Conservation (phyloP, 768 basidiomycete species). For the Filobasidium floriforme region DNA sequence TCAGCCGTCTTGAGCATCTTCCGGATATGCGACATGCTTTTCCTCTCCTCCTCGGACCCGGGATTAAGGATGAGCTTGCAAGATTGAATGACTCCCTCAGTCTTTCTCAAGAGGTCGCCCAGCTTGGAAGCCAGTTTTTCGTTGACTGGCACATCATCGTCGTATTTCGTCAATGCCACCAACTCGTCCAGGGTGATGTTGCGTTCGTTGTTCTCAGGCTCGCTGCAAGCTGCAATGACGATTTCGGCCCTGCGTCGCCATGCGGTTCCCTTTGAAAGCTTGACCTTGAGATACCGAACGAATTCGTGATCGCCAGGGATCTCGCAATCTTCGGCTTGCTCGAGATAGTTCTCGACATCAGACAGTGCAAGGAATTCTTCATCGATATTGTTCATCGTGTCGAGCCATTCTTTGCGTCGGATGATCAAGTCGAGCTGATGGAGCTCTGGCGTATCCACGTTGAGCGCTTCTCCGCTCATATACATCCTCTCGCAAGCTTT, state of each 20-base stretch:
- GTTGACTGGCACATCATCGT: conserved; percentile 63
- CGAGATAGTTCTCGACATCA: conserved; percentile 66
- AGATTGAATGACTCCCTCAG: conserved; percentile 30
- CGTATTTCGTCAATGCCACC: conserved; percentile 62
- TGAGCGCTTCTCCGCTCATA: conserved; percentile 51
- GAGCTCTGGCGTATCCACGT: conserved; percentile 75
- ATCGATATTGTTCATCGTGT: conserved; percentile 66
- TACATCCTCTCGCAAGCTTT: conserved; percentile 23
- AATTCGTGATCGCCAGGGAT: conserved; percentile 60
- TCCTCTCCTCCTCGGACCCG: conserved; percentile 13
- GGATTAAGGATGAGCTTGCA: conserved; percentile 25
- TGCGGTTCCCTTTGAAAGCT: conserved; percentile 62
- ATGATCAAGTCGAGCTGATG: conserved; percentile 70
- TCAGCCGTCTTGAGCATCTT: conserved; percentile 31
- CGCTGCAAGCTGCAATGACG: conserved; percentile 48
- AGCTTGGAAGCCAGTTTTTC: conserved; percentile 60
- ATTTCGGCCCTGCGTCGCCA: conserved; percentile 70
- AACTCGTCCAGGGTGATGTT: conserved; percentile 69
- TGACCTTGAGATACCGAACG: conserved; percentile 47
- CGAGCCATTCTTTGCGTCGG: conserved; percentile 66
- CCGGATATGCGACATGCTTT: conserved; percentile 30
- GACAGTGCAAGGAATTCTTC: conserved; percentile 63
- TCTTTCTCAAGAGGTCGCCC: conserved; percentile 51
- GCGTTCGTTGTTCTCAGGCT: conserved; percentile 38
- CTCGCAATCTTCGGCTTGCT: conserved; percentile 62